Evolutionary conservation across 78 protist species (phyloP).

Genomic region (Dictyostelium capitatum): DNA sequence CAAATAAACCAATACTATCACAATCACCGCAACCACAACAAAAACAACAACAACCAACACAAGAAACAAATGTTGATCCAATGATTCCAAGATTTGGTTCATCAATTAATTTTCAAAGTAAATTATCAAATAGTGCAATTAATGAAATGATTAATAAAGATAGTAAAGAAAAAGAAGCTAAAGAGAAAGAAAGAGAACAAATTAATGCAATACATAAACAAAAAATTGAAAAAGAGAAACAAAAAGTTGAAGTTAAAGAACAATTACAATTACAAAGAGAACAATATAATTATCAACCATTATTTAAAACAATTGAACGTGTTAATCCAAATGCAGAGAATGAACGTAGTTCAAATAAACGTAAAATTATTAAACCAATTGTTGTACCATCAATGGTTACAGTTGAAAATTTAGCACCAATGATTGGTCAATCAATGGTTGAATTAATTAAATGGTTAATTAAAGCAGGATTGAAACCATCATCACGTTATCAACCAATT

Average conservation of each 20-base stretch:
- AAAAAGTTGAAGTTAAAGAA: neutral
- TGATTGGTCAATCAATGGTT: neutral
- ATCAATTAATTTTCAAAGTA: neutral
- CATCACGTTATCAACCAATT: neutral
- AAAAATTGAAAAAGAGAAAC: neutral
- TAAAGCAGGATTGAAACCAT: slow-evolving; percentile 27
- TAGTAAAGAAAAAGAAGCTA: neutral
- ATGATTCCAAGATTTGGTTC: neutral
- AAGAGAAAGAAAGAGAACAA: neutral
- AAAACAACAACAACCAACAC: neutral
- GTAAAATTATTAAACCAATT: neutral
- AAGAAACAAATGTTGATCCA: neutral
- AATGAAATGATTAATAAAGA: neutral
- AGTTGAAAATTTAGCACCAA: slow-evolving; percentile 24
- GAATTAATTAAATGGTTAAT: slow-evolving; percentile 60
- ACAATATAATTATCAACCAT: neutral
- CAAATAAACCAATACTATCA: neutral
- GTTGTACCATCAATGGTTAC: slow-evolving; percentile 9
- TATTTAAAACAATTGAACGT: neutral
- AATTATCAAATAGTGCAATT: neutral
- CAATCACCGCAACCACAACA: slow-evolving; percentile 5
- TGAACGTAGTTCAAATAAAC: neutral
- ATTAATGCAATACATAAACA: neutral
- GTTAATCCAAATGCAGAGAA: too few relatives aligned
- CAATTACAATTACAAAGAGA: neutral